These are phyloP conservation scores for Aspergillus ustus DNA, from an alignment of 2,329 filamentous ascomycete genomes.

Conservation along the genomic window DNA sequence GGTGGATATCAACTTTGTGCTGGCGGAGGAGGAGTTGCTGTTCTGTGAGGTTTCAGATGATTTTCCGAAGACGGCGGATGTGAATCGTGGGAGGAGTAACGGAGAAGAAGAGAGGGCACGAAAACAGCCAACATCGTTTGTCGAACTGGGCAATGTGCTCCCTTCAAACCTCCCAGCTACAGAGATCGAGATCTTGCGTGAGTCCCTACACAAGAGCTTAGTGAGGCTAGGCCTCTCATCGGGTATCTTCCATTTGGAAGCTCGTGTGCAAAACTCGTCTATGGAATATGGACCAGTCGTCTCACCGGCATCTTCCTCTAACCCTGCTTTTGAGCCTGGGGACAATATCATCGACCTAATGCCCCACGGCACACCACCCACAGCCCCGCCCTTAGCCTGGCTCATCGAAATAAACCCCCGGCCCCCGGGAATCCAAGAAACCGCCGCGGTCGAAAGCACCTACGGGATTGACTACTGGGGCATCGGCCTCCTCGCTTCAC, in stretches of 20 bases:
- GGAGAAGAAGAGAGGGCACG: not conserved
- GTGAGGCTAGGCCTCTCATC: constrained; percentile 1
- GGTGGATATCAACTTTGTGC: constrained; percentile 24
- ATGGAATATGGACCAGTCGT: not conserved
- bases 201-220: not conserved
- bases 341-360: not conserved
- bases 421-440: not conserved
- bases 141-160: not conserved
- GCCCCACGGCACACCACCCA: not conserved
- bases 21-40: constrained; percentile 19
- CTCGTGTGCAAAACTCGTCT: constrained; percentile 8
- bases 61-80: constrained; percentile 18
- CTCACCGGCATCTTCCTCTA: not conserved
- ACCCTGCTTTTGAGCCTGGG: not conserved
- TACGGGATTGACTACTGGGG: constrained; percentile 20
- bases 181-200: constrained; percentile 1
- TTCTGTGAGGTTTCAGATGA: constrained; percentile 23
- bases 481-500: not conserved
- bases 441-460: not conserved
- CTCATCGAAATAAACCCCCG: constrained; percentile 18
- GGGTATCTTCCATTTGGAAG: constrained; percentile 17
- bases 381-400: not conserved
- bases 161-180: constrained; percentile 5
- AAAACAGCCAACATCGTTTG: not conserved
- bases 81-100: not conserved